A percentile compares a stretch with the other conserved stretches of the same genome.
Evolutionary conservation across 2,329 filamentous ascomycete genomes (phyloP).

Genomic region (Coleophoma crateriformis): DNA sequence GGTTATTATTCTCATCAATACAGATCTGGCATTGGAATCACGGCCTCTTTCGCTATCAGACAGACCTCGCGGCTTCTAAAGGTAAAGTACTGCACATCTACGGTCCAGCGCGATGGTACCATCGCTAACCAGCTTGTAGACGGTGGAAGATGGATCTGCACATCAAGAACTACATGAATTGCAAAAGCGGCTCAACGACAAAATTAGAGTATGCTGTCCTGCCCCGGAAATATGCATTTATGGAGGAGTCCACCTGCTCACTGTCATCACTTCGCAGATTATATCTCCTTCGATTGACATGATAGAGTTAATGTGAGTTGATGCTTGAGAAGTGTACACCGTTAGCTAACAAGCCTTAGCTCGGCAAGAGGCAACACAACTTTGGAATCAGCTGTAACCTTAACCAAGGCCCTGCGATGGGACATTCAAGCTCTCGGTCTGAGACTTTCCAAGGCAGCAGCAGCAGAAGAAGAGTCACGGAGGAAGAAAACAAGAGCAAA

Average conservation of each 20-base stretch:
- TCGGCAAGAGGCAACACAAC: conserved; percentile 71
- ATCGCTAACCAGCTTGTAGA: conserved; percentile 30
- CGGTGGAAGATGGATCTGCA: conserved; percentile 65
- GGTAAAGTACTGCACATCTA: conserved; percentile 27
- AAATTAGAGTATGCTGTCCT: conserved; percentile 65
- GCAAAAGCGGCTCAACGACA: conserved; percentile 72
- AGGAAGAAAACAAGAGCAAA: conserved; percentile 37
- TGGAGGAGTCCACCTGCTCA: background rate
- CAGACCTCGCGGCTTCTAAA: conserved; percentile 76
- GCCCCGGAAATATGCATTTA: background rate
- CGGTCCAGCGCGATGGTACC: background rate
- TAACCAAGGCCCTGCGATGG: conserved; percentile 77
- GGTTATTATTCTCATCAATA: background rate
- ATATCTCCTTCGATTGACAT: conserved; percentile 88
- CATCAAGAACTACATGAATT: conserved; percentile 63
- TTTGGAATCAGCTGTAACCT: conserved; percentile 76
- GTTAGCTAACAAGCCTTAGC: conserved; percentile 27
- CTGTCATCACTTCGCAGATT: conserved; percentile 45
- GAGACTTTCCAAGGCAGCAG: conserved; percentile 65
- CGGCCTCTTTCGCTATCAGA: conserved; percentile 76
- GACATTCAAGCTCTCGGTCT: conserved; percentile 78
- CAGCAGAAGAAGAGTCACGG: conserved; percentile 49
- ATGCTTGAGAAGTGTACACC: conserved; percentile 26
- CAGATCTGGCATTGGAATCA: conserved; percentile 75
- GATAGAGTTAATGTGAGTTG: conserved; percentile 74